Evolutionary conservation across 1,284 basidiomycete species (phyloP), one percentile per base, ranked within the genome.

Genomic region (Ustilago curta): DNA sequence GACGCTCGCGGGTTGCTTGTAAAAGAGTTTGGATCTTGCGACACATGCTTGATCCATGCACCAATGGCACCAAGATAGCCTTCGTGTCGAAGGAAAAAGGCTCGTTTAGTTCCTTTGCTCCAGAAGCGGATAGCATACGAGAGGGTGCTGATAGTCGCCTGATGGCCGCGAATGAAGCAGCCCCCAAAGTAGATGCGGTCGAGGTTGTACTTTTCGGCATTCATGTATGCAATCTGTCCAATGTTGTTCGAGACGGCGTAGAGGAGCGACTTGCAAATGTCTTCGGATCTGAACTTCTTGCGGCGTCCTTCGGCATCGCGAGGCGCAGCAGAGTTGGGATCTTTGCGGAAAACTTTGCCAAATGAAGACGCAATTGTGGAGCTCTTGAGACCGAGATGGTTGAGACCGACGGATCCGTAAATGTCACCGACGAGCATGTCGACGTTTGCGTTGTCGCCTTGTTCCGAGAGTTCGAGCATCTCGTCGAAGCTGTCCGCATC

Each of bases 401-500:
- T 76, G 57, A 79, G 69, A 8, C 80, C 80, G 37, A 99, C 90
- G 71, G 93, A 93, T 25, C 95, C 96, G 84, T 99, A 99, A 77
- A 99, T 99, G 87, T 99, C 97, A 31, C 96, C 95, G 47, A 99
- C 96, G 55, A 99, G 91, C 96, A 99, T 99, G 86, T 99, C 97
- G 31, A 99, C 96, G 8, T 89, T 89, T 49, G 91, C 90, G 83
- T 99, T 98, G 87, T 98, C 94, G 43, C 97, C 97, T 81, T 90
- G 86, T 86, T 98, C 95, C 0, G 95, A 97, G 27, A 99, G 88
- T 16, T 91, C 90, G 69, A 99, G 88, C 96, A 99, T 99, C 86
- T 99, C 96, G 86, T 99, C 96, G 86, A 99, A 99, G 45, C 90
- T 93, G 50, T 90, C 92, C n/a, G 97, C 97, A 49, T 94, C 93